phyloP scores from a whole-genome alignment of 1,284 basidiomycete species.

The Prillingera fragicola region DNA sequence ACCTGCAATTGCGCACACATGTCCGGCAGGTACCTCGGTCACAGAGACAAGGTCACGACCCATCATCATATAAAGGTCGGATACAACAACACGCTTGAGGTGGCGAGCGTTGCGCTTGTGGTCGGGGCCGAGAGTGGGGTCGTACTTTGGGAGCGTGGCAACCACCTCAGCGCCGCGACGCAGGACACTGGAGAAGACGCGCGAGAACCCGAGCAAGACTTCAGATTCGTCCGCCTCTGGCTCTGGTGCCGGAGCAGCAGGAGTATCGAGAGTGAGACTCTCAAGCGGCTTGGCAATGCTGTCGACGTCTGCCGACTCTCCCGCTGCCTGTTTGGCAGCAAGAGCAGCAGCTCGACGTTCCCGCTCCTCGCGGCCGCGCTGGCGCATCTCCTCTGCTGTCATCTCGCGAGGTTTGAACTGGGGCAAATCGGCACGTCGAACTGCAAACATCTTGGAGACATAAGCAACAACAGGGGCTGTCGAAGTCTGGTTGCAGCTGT shows the following conservation, averaged over 20 bases:
- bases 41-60: conserved; percentile 85
- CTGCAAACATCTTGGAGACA: conserved; percentile 98
- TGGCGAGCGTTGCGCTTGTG: conserved; percentile 70
- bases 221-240: conserved; percentile 49
- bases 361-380: conserved; percentile 60
- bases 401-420: conserved; percentile 71
- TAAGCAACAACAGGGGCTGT: conserved; percentile 71
- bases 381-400: conserved; percentile 82
- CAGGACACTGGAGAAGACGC: conserved; percentile 86
- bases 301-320: conserved; percentile 20
- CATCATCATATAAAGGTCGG: conserved; percentile 95
- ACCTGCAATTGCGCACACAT: conserved; percentile 89
- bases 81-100: conserved; percentile 59
- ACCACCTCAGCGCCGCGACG: conserved; percentile 61
- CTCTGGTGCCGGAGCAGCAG: conserved; percentile 10
- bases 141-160: conserved; percentile 86
- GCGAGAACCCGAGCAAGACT: conserved; percentile 80
- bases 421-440: conserved; percentile 71
- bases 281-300: conserved; percentile 24
- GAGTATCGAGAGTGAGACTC: conserved; percentile 21
- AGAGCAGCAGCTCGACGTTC: conserved; percentile 51
- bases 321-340: conserved; percentile 30
- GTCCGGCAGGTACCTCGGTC: conserved; percentile 80
- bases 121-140: conserved; percentile 58
- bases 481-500: conserved; percentile 60